Conservation (phyloP, 139 green algal species). For the Raphidocelis subcapitata region DNA sequence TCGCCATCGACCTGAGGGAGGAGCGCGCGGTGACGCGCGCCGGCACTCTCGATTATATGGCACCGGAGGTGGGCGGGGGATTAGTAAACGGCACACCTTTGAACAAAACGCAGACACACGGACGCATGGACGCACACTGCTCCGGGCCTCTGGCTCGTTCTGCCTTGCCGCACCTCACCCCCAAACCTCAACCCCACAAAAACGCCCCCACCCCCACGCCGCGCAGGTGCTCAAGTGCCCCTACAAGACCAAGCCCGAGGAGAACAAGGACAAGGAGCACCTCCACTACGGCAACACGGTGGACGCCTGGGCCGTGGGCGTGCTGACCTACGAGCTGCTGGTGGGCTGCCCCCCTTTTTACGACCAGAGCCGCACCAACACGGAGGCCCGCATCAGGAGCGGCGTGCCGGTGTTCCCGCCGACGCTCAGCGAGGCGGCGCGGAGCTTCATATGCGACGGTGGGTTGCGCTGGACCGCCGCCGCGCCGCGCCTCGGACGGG, state of each 20-base stretch:
- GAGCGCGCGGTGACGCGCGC: conserved; percentile 63
- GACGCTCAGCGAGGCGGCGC: conserved; percentile 25
- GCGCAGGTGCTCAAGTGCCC: conserved; percentile 52
- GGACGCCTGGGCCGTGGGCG: conserved; percentile 86
- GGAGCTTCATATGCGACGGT: conserved; percentile 42
- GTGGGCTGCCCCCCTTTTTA: conserved; percentile 79
- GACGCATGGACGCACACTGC: too few species aligned
- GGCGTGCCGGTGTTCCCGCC: conserved; percentile 31
- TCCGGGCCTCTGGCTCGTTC: too few species aligned
- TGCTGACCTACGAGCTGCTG: conserved; percentile 87
- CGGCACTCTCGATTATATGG: conserved; percentile 62
- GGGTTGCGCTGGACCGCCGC: background rate
- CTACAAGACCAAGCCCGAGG: conserved; percentile 65
- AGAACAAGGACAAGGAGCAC: conserved; percentile 66
- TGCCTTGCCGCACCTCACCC: background rate
- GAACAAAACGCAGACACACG: background rate
- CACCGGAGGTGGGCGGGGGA: conserved; percentile 45
- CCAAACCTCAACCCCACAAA: background rate
- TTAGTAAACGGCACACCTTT: background rate
- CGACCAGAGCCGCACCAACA: conserved; percentile 49
- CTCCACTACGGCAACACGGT: conserved; percentile 61
- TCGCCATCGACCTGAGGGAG: conserved; percentile 59
- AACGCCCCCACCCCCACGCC: background rate
- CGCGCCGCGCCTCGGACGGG: background rate
- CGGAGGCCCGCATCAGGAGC: conserved; percentile 46